Percentiles rank a stretch among this genome's conserved stretches.
Evolutionary conservation across 1,284 basidiomycete genomes (phyloP).

Genomic region (Moesziomyces aphidis): DNA sequence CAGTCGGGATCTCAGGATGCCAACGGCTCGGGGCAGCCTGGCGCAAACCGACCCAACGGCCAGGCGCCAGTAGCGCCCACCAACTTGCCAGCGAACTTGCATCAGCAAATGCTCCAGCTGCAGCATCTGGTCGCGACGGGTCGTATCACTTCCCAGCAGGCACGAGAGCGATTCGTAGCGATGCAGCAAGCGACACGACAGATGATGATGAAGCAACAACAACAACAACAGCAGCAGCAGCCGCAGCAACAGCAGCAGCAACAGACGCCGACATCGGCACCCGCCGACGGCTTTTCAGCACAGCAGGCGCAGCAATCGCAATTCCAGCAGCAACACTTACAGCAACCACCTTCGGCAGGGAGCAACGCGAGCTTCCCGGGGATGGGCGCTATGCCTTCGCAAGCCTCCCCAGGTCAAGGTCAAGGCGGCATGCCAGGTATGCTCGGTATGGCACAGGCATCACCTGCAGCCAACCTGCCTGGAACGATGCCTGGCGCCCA

Average conservation of each 20-base stretch:
- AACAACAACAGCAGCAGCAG: slow-evolving; percentile 35
- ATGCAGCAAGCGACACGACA: slow-evolving; percentile 56
- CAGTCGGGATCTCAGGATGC: slow-evolving; percentile 5
- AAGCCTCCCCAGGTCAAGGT: slow-evolving; percentile 12
- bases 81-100: slow-evolving; percentile 44
- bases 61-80: slow-evolving; percentile 22
- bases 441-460: slow-evolving; percentile 22
- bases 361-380: slow-evolving; percentile 16
- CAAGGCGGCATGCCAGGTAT: slow-evolving; percentile 11
- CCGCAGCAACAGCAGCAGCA: slow-evolving; percentile 18
- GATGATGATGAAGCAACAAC: slow-evolving; percentile 50
- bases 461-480: slow-evolving; percentile 21
- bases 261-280: slow-evolving; percentile 9
- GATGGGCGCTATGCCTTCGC: slow-evolving; percentile 15
- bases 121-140: slow-evolving; percentile 51
- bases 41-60: slow-evolving; percentile 11
- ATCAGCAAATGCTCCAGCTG: slow-evolving; percentile 57
- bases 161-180: slow-evolving; percentile 54
- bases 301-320: slow-evolving; percentile 12
- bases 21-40: slow-evolving; percentile 5
- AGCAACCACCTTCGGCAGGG: slow-evolving; percentile 6
- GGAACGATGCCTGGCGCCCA: slow-evolving; percentile 28
- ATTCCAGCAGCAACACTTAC: slow-evolving; percentile 9
- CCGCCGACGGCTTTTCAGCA: slow-evolving; percentile 5
- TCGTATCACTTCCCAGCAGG: slow-evolving; percentile 60